phyloP scores from a whole-genome alignment of 345 rosid genomes.

The Populus ilicifolia region DNA sequence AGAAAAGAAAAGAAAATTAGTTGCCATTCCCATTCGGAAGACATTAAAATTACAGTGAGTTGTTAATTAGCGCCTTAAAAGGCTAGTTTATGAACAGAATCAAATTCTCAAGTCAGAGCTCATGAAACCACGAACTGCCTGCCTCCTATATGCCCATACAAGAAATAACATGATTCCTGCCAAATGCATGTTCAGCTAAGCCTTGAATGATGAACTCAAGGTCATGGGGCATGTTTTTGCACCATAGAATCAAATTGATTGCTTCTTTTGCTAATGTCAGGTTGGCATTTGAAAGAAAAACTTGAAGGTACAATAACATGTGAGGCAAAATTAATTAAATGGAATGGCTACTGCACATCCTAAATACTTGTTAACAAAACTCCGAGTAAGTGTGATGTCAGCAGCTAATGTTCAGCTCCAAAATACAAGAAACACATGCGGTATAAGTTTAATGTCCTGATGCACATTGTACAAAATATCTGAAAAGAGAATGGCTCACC shows the following conservation, averaged over 20 bases:
- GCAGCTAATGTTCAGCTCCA: background rate
- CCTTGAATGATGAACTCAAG: background rate
- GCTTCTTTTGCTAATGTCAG: too few species aligned
- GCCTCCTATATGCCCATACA: background rate
- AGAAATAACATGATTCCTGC: too few species aligned
- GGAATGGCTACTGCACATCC: background rate
- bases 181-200: background rate
- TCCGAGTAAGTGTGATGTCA: background rate
- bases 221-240: background rate
- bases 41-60: background rate
- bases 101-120: background rate
- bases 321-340: too few species aligned
- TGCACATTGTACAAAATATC: background rate
- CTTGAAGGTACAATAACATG: too few species aligned
- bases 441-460: background rate
- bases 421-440: background rate
- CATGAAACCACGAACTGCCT: background rate
- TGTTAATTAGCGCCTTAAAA: too few species aligned
- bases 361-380: background rate
- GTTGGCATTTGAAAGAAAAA: too few species aligned
- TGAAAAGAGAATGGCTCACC: slow-evolving; percentile 23
- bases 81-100: background rate
- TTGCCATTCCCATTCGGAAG: background rate
- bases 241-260: background rate
- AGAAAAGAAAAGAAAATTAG: background rate